A percentile compares a stretch with the other conserved stretches of the same genome.
phyloP scores from a whole-genome alignment of 140 eudicot genomes.

The Stevia rebaudiana region DNA sequence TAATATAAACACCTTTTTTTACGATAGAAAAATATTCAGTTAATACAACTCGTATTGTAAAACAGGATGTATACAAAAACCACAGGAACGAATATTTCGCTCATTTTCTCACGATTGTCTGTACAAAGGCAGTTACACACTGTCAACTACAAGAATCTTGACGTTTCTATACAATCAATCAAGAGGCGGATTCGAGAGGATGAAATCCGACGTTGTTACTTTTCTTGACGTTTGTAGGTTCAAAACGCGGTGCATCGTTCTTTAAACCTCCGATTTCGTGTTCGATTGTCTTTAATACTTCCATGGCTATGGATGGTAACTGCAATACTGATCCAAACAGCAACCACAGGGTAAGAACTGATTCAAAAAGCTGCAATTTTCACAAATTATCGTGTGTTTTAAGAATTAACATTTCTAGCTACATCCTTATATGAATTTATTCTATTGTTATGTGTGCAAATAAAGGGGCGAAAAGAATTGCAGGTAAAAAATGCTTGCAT shows the following conservation, averaged over 20 bases:
- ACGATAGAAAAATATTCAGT: no score
- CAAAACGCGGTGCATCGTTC: conserved; percentile 71
- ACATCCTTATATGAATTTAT: background rate
- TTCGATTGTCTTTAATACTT: conserved; percentile 1
- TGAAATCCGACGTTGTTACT: conserved; percentile 69
- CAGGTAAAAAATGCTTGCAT: no score
- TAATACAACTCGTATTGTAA: no score
- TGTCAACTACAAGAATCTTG: no score
- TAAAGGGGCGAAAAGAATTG: no score
- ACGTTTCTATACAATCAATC: background rate
- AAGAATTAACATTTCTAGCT: background rate
- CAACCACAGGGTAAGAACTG: background rate
- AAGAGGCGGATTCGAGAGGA: conserved; percentile 53
- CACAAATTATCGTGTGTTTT: background rate
- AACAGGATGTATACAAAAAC: no score
- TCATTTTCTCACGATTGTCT: conserved; percentile 49
- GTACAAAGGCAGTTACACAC: no score
- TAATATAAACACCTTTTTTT: no score
- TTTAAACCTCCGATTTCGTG: conserved; percentile 53
- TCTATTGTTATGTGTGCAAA: background rate
- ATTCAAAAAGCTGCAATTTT: background rate
- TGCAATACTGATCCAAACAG: background rate
- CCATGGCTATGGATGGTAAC: background rate
- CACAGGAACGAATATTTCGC: background rate
- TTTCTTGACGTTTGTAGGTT: conserved; percentile 34